Base-by-base conservation (phyloP, 108 stramenopile genomes). In the Fragilariopsis cylindrus region DNA sequence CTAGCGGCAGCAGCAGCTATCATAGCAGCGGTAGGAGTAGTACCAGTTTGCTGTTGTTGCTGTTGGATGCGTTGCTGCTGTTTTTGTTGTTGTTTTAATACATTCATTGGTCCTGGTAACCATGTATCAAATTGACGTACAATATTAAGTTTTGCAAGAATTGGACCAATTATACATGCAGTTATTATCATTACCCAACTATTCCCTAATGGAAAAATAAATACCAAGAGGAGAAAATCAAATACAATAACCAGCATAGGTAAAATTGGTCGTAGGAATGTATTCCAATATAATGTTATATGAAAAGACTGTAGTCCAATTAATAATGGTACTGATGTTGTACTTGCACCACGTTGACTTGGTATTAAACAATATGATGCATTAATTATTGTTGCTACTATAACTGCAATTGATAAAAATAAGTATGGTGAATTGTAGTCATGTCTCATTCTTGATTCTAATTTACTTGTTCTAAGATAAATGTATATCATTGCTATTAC, bases 171-270 rank as follows among this genome's bases (percentile, higher is more conserved):
- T 19, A 68, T 40, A 5, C 69, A 40, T 6, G 65, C 65, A 12
- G 58, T 42, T 13, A 79, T n/a, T 6, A 73, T 71, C 46, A 79
- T 70, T 18, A 79, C 42, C 78, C 78, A 79, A 56, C 66, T 74
- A 48, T 79, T 79, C 30, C 30, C 30, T 44, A 79, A 79, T 43
- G 78, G 73, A 7, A 76, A 70, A 9, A 70, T 43, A 13, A 58
- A 21, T 4, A 49, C 55, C 46, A 65, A 18, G 39, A 79, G 15
- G 2, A 79, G 13, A 16, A 69, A 63, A 46, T 53, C 60, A 45
- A 73, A 52, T 6, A 57, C 5, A 13, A 67, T 65, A 12, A 42
- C 73, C 7, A 42, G 40, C 8, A 65, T 56, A 30, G 73, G 54
- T 7, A 57, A 21, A 42, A 47, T 54, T 3, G 65, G 52, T 64